These are phyloP conservation scores for Mycosarcoma maydis DNA, from an alignment of 1,284 basidiomycete genomes.

Conservation along the genomic window DNA sequence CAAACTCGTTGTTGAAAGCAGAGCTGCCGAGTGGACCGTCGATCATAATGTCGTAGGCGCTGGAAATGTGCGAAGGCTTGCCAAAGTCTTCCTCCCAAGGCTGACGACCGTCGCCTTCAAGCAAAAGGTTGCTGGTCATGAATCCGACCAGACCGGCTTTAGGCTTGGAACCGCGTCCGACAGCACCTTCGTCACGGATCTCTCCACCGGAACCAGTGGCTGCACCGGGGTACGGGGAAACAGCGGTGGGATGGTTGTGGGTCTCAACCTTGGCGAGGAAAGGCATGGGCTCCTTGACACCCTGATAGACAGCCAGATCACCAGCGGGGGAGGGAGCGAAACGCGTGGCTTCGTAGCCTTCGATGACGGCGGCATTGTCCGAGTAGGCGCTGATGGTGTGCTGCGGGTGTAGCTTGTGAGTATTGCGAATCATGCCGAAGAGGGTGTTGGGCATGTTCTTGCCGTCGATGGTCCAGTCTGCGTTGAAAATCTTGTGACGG, in stretches of 20 bases:
- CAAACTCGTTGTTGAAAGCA: conserved; percentile 99
- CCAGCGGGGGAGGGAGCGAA: conserved; percentile 74
- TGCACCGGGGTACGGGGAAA: conserved; percentile 96
- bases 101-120: conserved; percentile 50
- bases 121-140: conserved; percentile 86
- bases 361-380: conserved; percentile 95
- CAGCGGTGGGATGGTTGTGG: conserved; percentile 98
- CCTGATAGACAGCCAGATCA: conserved; percentile 45
- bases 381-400: conserved; percentile 93
- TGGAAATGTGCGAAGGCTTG: conserved; percentile 88
- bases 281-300: conserved; percentile 73
- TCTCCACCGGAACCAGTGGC: conserved; percentile 98
- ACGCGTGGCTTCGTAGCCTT: conserved; percentile 79
- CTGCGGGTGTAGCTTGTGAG: conserved; percentile 78
- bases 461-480: conserved; percentile 89
- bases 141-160: conserved; percentile 95
- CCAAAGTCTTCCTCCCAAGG: conserved; percentile 72
- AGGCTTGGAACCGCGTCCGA: conserved; percentile 91
- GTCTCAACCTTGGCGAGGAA: conserved; percentile 98
- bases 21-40: conserved; percentile 93
- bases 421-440: conserved; percentile 98
- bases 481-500: conserved; percentile 99
- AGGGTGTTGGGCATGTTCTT: conserved; percentile 78
- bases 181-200: conserved; percentile 96
- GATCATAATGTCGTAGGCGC: conserved; percentile 94